phyloP scores from a whole-genome alignment of 495 filamentous ascomycete genomes.

The Lentithecium fluviatile region DNA sequence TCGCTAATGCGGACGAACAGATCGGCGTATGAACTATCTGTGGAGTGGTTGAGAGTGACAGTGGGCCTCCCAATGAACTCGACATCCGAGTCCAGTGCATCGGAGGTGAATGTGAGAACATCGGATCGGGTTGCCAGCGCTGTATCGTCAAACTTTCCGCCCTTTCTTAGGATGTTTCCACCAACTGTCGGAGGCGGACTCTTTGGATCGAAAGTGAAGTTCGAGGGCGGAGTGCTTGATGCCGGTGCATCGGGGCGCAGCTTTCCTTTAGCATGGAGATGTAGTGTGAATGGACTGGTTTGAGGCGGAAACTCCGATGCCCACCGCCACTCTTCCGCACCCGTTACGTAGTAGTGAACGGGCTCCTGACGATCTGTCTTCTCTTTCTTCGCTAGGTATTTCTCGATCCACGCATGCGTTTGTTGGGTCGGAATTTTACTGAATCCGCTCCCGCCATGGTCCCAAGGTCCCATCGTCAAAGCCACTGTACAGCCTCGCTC shows the following conservation, averaged over 20 bases:
- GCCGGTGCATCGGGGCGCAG: neutral
- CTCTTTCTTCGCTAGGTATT: neutral
- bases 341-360: conserved; percentile 14
- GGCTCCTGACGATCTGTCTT: neutral
- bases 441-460: neutral
- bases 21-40: neutral
- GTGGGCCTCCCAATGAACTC: neutral
- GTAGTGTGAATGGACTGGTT: neutral
- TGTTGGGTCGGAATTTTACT: neutral
- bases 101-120: conserved; percentile 6
- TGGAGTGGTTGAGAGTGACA: conserved; percentile 5
- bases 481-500: conserved; percentile 2
- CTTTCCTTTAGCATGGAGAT: neutral
- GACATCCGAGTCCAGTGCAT: neutral
- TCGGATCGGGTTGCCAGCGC: conserved; percentile 1
- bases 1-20: conserved; percentile 14
- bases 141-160: neutral
- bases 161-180: neutral
- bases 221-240: neutral
- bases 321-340: conserved; percentile 9
- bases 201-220: conserved; percentile 1
- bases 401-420: conserved; percentile 1
- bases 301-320: neutral
- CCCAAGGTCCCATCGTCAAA: conserved; percentile 10
- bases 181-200: conserved; percentile 1